phyloP scores from a whole-genome alignment of 352 stramenopile genomes.

The Pythium folliculosum region DNA sequence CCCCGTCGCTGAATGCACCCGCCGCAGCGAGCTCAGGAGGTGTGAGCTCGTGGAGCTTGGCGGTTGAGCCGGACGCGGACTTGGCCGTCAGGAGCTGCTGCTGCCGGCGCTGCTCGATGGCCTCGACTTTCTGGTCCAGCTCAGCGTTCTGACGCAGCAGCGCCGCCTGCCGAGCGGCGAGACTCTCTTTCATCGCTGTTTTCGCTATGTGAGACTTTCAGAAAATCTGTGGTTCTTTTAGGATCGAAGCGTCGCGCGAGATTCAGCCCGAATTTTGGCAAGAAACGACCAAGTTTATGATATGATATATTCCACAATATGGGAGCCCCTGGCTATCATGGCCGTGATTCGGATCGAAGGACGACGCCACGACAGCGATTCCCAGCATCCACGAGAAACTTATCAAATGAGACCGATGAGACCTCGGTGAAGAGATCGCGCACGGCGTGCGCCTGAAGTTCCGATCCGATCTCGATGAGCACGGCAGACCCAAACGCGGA shows the following conservation, averaged over 20 bases:
- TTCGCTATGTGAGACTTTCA: neutral
- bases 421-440: conserved; percentile 36
- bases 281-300: too few relatives aligned
- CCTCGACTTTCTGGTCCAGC: conserved; percentile 64
- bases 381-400: conserved; percentile 21
- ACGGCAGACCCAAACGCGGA: conserved; percentile 20
- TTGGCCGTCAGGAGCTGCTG: conserved; percentile 37
- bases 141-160: conserved; percentile 64
- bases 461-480: conserved; percentile 62
- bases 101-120: conserved; percentile 59
- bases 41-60: conserved; percentile 5
- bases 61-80: neutral
- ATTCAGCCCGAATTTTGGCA: neutral
- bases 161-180: conserved; percentile 56
- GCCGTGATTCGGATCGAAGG: conserved; percentile 1
- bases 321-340: neutral
- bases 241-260: conserved; percentile 7
- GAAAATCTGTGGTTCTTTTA: neutral
- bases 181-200: conserved; percentile 55
- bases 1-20: conserved; percentile 8
- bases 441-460: conserved; percentile 51
- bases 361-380: conserved; percentile 20
- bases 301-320: too few relatives aligned
- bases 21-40: neutral
- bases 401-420: conserved; percentile 5